Percentiles rank a stretch among this genome's conserved stretches.
Conservation (phyloP, 108 stramenopile species). For the Stephanodiscus triporus region DNA sequence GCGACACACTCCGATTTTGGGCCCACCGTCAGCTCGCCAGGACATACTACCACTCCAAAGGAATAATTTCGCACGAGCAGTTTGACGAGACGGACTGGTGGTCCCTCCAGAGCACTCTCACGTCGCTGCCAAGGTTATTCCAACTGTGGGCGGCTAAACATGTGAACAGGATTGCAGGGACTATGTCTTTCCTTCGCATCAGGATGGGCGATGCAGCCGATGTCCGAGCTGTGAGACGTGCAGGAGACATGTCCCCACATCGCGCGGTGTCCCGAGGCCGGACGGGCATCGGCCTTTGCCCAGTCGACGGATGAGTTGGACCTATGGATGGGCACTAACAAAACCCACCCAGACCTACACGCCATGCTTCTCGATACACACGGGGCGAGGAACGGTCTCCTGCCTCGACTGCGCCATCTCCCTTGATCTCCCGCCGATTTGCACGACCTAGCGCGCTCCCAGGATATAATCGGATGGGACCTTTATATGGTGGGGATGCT, state of each 20-base stretch:
- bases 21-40: background rate
- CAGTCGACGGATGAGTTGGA: background rate
- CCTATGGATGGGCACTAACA: background rate
- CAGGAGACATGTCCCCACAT: background rate
- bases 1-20: background rate
- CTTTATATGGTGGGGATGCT: too few species aligned
- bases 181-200: background rate
- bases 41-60: background rate
- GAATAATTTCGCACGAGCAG: background rate
- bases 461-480: too few species aligned
- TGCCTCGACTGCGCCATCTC: too few species aligned
- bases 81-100: background rate
- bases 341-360: background rate
- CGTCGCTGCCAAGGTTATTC: background rate
- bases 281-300: background rate
- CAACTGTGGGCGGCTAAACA: background rate
- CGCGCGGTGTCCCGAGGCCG: background rate
- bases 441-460: too few species aligned
- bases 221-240: background rate
- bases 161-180: background rate
- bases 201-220: background rate
- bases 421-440: too few species aligned
- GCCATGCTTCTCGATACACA: too few species aligned
- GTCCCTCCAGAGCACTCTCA: background rate
- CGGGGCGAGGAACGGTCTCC: too few species aligned